Conservation (phyloP, 139 green algal genomes). For the Tetradesmus lagerheimii region DNA sequence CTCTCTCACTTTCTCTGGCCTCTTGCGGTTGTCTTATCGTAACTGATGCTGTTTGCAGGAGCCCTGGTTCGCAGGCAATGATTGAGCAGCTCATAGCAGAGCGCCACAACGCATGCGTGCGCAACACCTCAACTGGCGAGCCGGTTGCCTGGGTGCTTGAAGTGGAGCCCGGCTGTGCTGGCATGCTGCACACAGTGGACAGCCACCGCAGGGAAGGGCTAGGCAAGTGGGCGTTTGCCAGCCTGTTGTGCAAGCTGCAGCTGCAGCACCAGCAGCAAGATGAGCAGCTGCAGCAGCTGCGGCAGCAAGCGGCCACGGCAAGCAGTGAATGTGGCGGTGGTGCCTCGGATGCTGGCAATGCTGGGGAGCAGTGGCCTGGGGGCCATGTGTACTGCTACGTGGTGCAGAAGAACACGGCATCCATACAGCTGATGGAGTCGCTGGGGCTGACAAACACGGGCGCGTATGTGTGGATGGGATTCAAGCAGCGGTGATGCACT, state of each 20-base stretch:
- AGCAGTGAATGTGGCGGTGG: no score
- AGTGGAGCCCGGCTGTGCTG: not conserved
- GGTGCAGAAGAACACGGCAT: not conserved
- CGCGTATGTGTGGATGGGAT: constrained; percentile 5
- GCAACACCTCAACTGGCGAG: not conserved
- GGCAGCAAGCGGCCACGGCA: not conserved
- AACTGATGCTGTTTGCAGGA: not conserved
- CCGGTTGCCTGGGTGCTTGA: constrained; percentile 21
- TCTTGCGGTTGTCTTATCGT: no score
- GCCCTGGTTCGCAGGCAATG: not conserved
- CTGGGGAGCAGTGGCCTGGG: not conserved
- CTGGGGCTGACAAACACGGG: not conserved
- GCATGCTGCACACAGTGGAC: constrained; percentile 17
- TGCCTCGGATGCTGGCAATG: not conserved
- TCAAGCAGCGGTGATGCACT: not conserved
- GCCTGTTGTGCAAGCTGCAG: constrained; percentile 18
- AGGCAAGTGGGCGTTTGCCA: not conserved
- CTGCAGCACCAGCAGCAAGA: not conserved
- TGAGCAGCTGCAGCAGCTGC: not conserved
- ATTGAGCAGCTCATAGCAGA: constrained; percentile 19
- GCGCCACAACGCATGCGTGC: constrained; percentile 15
- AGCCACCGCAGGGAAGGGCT: not conserved
- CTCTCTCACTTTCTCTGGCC: no score
- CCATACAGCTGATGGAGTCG: not conserved
- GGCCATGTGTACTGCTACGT: constrained; percentile 23